These are phyloP conservation scores for Moelleriella libera DNA, from an alignment of 2,329 filamentous ascomycete species.

Conservation along the genomic window DNA sequence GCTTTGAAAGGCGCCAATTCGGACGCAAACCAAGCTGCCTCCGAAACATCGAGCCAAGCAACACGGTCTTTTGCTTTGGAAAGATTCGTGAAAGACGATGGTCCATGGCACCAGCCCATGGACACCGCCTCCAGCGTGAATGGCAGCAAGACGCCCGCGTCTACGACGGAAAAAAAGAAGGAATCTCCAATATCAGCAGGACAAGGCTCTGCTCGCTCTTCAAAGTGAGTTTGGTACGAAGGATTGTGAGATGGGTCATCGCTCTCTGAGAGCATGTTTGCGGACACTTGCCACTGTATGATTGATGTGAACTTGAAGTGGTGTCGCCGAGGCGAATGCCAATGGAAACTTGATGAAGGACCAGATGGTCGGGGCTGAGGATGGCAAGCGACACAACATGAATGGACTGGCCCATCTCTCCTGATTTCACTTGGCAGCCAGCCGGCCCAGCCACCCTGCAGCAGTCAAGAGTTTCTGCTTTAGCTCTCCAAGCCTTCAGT, in stretches of 20 bases:
- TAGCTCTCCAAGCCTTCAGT: too few relatives aligned
- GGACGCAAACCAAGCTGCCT: not conserved
- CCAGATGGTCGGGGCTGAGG: too few relatives aligned
- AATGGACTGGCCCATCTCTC: too few relatives aligned
- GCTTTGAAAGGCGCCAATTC: not conserved
- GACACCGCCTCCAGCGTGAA: not conserved
- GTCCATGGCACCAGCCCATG: conserved; percentile 2
- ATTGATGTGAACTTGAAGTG: too few relatives aligned
- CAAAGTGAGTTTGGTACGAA: not conserved
- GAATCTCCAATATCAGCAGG: not conserved
- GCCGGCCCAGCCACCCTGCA: too few relatives aligned
- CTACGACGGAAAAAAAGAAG: not conserved
- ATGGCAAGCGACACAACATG: too few relatives aligned
- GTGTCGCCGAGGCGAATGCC: too few relatives aligned
- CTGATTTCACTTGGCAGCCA: too few relatives aligned
- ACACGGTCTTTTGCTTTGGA: conserved; percentile 1
- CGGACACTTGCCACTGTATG: too few relatives aligned
- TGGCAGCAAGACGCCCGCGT: not conserved
- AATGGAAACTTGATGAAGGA: too few relatives aligned
- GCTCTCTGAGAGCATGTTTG: too few relatives aligned
- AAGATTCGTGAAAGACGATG: conserved; percentile 1
- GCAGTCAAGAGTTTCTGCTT: too few relatives aligned
- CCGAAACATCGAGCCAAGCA: not conserved
- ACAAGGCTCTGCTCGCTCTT: not conserved
- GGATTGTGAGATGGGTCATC: not conserved